Evolutionary conservation across 768 basidiomycete genomes (phyloP), one percentile per base, ranked within the genome.

Genomic region (Chalciporus pseudorubinellus): DNA sequence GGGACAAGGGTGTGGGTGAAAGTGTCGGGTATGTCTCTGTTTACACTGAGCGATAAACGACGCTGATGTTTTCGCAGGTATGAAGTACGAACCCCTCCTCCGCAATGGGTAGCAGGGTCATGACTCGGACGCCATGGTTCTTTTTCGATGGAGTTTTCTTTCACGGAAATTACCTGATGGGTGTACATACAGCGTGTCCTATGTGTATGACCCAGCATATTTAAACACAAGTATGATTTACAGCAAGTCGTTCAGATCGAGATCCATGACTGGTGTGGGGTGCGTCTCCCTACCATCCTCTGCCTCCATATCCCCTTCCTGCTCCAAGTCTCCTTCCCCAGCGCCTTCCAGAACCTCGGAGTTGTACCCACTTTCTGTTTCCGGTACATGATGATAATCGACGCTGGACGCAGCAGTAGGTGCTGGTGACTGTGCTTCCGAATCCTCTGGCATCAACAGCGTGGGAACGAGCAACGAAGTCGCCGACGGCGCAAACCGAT

Each of bases 1-100:
- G 82, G 58, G 75, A 77, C 57, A 94, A 91, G 62, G 95, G 95
- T 0, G 50, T 73, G 29, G 95, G 95, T 7, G 78, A 83, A 52
- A 98, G 92, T 20, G 78, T 84, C 56, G 84, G 87, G 88, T 93
- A 66, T 56, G 84, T 36, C 39, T 40, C n/a, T 53, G 7, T 36
- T 48, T 48, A 22, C 14, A 3, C 19, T 26, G 8, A 11, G 12
- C 6, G 19, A 29, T 41, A 22, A 26, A 2, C 38, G 24, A 24
- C 34, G 20, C 38, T 29, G 36, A 56, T 39, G 22, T 43, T 14
- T 47, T 49, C 39, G 20, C 51, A 82, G 81, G 41, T 82, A 82
- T 59, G 45, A 62, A 29, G 69, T 77, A 40, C 66, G 63, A 41
- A 67, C 71, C 13, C 82, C 77, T 33, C 69, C 73, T 22, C 80